Conservation (phyloP, 2,329 filamentous ascomycete species). For the Cordyceps militaris region DNA sequence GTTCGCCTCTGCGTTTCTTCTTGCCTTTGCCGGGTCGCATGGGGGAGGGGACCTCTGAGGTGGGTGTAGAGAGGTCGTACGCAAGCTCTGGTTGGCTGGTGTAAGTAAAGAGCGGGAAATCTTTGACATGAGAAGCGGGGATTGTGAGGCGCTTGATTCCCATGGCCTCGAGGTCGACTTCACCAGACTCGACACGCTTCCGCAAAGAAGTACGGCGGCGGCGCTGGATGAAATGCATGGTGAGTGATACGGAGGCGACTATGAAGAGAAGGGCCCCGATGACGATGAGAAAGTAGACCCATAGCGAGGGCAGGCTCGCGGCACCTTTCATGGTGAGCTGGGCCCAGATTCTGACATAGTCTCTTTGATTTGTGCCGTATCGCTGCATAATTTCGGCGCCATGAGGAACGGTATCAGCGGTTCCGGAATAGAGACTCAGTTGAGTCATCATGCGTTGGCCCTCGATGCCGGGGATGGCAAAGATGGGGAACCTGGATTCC, state of each 20-base stretch:
- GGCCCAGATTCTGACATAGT: slow-evolving; percentile 56
- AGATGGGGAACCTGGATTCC: slow-evolving; percentile 69
- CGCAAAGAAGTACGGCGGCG: slow-evolving; percentile 61
- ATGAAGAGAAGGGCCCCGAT: slow-evolving; percentile 64
- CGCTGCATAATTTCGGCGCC: slow-evolving; percentile 48
- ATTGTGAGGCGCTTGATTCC: slow-evolving; percentile 79
- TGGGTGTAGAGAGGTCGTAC: slow-evolving; percentile 30
- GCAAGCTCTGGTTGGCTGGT: slow-evolving; percentile 43
- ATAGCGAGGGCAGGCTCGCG: slow-evolving; percentile 60
- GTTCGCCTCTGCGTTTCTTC: slow-evolving; percentile 25
- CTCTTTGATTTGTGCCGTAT: slow-evolving; percentile 48
- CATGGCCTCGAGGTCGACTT: slow-evolving; percentile 78
- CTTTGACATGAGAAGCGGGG: slow-evolving; percentile 61
- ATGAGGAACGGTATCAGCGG: slow-evolving; percentile 55
- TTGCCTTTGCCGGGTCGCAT: slow-evolving; percentile 24
- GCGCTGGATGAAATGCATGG: slow-evolving; percentile 73
- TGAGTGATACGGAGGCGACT: slow-evolving; percentile 57
- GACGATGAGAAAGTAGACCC: slow-evolving; percentile 70
- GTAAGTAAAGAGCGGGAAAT: slow-evolving; percentile 75
- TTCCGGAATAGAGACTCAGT: slow-evolving; percentile 70
- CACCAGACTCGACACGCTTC: slow-evolving; percentile 64
- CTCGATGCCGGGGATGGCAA: slow-evolving; percentile 64
- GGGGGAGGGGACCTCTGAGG: slow-evolving; percentile 23
- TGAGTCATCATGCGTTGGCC: slow-evolving; percentile 65
- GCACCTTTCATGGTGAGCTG: slow-evolving; percentile 42